A percentile compares a stretch with the other conserved stretches of the same genome.
These are phyloP conservation scores for Fusarium aywerte DNA, from an alignment of 2,329 filamentous ascomycete genomes.

Conservation along the genomic window DNA sequence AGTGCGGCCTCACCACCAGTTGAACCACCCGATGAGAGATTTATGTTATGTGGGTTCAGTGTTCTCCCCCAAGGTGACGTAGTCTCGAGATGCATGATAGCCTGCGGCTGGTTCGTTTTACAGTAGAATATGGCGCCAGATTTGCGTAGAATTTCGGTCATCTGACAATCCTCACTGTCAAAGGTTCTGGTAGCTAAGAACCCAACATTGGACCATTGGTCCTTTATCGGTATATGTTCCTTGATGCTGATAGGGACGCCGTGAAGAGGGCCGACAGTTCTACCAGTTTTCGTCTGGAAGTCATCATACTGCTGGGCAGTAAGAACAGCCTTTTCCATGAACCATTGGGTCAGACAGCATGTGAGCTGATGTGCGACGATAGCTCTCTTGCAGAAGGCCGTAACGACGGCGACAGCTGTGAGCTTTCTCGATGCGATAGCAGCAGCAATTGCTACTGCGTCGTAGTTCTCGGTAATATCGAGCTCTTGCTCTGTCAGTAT, in stretches of 20 bases:
- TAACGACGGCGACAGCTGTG: constrained; percentile 54
- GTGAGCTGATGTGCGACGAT: constrained; percentile 67
- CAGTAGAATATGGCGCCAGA: constrained; percentile 61
- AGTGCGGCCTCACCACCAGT: constrained; percentile 65
- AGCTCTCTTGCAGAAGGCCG: constrained; percentile 64
- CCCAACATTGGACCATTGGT: constrained; percentile 61
- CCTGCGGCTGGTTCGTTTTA: constrained; percentile 72
- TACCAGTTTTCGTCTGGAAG: constrained; percentile 51
- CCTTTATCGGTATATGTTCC: constrained; percentile 67
- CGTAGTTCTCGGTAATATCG: constrained; percentile 59
- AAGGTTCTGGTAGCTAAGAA: constrained; percentile 63
- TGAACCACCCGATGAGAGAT: constrained; percentile 69
- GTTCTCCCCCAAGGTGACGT: constrained; percentile 69
- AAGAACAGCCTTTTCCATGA: constrained; percentile 61
- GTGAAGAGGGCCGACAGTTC: constrained; percentile 38
- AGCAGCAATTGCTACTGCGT: constrained; percentile 55
- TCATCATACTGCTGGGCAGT: constrained; percentile 55
- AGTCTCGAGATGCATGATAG: constrained; percentile 64
- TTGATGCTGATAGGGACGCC: constrained; percentile 45
- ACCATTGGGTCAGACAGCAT: constrained; percentile 62
- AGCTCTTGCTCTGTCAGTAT: constrained; percentile 59
- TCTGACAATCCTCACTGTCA: constrained; percentile 60
- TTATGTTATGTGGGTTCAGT: constrained; percentile 69
- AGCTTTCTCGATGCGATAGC: constrained; percentile 52
- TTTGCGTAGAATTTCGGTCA: constrained; percentile 65